Base-by-base conservation (phyloP, 2,329 filamentous ascomycete genomes). In the Phymatotrichopsis omnivora region DNA sequence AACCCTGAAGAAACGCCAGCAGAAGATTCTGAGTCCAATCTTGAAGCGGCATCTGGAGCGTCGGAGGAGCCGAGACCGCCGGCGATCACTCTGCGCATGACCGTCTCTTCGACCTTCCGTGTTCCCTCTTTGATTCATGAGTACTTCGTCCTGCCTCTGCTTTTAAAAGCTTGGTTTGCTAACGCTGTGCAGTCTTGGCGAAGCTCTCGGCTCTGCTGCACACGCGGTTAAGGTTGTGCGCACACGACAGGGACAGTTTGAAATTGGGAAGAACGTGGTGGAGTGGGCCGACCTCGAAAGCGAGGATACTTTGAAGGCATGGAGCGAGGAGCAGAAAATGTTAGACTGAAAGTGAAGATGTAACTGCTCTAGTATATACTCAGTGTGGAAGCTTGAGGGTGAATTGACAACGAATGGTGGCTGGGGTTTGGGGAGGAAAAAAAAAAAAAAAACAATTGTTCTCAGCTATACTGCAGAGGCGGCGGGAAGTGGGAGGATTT, bases 51-150 rank as follows among this genome's bases (percentile, higher is more conserved):
- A 4, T 16, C 24, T 25, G 19, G 7, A 12, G 11, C 4, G 28
- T 11, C n/a, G 70, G 61, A 67, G 78, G 59, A 76, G 73, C 40
- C 43, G 3, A 53, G 41, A 0, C 78, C 85, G 1, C 77, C 89
- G 1, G 91, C 89, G 1, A 83, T 76, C 37, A 81, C 76, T 60
- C 76, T 98, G 49, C 79, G 82, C 46, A 85, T 98, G 76, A 93
- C 84, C 1, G 89, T 95, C 40, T 86, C 86, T 2, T 93, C 86
- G 0, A 91, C 91, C 30, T 98, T 95, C 70, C 98, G 98, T 63
- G 87, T 98, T 11, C 82, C 91, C 52, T 93, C 83, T 47, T 77
- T 98, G 56, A 87, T 85, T 58, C 86, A 96, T 61, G 91, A 98
- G 55, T 57, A 57, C 37, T 37, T 45, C 29, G n/a, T 28, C 23